A percentile compares a stretch with the other conserved stretches of the same genome.
Evolutionary conservation across 208 protist genomes (phyloP).

Genomic region (Herpetomonas samuelpessoai): DNA sequence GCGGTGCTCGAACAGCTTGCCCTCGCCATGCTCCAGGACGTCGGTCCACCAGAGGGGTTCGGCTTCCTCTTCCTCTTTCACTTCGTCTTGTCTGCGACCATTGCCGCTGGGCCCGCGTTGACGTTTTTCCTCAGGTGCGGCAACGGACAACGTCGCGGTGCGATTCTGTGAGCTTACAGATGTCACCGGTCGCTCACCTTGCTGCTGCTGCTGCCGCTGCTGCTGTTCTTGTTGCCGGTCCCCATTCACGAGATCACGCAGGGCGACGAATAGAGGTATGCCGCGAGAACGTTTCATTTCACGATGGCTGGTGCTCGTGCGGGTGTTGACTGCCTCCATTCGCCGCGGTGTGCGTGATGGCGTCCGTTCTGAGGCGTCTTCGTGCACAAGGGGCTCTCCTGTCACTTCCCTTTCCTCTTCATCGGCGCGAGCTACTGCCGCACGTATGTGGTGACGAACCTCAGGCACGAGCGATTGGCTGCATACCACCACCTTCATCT

Average conservation of each 20-base stretch:
- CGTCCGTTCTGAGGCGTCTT: background rate
- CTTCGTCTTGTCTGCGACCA: background rate
- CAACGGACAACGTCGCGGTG: background rate
- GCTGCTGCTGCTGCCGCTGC: background rate
- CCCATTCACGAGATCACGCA: background rate
- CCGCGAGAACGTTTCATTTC: background rate
- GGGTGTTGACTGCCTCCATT: too few relatives aligned
- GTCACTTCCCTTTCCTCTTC: constrained; percentile 3
- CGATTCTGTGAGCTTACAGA: too few relatives aligned
- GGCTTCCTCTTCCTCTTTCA: constrained; percentile 17
- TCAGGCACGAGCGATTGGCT: constrained; percentile 24
- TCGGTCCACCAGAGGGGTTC: constrained; percentile 64
- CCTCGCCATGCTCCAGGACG: constrained; percentile 33
- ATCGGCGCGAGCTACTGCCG: constrained; percentile 1
- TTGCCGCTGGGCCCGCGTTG: background rate
- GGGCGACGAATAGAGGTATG: background rate
- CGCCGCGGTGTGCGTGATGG: background rate
- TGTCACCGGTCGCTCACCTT: too few relatives aligned
- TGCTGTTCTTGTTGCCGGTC: background rate
- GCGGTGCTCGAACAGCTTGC: background rate
- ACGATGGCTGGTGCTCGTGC: background rate
- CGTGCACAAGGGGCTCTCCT: background rate
- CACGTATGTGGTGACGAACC: constrained; percentile 16
- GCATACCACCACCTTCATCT: constrained; percentile 55
- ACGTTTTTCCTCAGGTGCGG: background rate